phyloP scores from a whole-genome alignment of 495 filamentous ascomycete species.

The Chaetomium tenue region DNA sequence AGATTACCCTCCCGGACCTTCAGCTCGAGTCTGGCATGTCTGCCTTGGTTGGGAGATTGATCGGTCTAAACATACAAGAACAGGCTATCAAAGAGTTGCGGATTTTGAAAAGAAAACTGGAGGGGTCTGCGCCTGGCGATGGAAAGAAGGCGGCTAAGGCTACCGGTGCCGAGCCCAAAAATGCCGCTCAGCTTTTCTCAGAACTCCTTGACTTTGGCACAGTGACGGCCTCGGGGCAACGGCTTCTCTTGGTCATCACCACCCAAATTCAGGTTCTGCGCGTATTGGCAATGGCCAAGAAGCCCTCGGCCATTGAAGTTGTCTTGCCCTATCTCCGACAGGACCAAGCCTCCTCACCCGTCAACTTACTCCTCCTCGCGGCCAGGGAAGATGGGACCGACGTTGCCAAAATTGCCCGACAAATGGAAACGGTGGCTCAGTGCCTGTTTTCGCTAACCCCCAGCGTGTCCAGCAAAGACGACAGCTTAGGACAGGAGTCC shows the following conservation, averaged over 20 bases:
- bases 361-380: conserved; percentile 57
- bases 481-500: conserved; percentile 46
- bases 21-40: conserved; percentile 85
- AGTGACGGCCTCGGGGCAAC: conserved; percentile 38
- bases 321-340: conserved; percentile 44
- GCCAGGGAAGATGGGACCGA: conserved; percentile 48
- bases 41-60: conserved; percentile 67
- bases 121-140: conserved; percentile 37
- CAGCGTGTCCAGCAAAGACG: conserved; percentile 53
- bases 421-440: conserved; percentile 69
- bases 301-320: conserved; percentile 53
- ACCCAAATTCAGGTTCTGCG: conserved; percentile 55
- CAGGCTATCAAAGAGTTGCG: conserved; percentile 75
- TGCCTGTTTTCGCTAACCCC: conserved; percentile 63
- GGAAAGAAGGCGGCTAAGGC: conserved; percentile 31
- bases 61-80: conserved; percentile 70
- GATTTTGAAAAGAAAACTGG: conserved; percentile 63
- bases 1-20: conserved; percentile 55
- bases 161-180: conserved; percentile 34
- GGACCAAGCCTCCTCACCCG: conserved; percentile 59
- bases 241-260: conserved; percentile 49
- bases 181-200: conserved; percentile 49
- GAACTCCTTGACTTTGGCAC: conserved; percentile 62
- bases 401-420: conserved; percentile 60
- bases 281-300: conserved; percentile 50